phyloP scores from a whole-genome alignment of 1,284 basidiomycete species.

The Naganishia albida region DNA sequence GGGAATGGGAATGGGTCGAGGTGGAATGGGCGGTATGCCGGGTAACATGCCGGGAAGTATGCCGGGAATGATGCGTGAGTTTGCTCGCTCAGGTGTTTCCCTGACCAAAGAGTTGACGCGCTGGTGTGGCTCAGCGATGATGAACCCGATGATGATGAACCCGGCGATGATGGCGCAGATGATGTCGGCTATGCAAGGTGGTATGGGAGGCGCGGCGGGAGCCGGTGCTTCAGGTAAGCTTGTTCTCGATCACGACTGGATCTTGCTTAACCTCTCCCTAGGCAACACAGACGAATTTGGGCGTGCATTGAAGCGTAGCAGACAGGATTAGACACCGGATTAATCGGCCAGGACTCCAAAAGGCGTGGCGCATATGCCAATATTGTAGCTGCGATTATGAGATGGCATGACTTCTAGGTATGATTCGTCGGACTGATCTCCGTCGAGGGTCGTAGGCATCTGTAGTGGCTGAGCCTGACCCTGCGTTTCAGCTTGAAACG shows the following conservation, averaged over 20 bases:
- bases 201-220: constrained; percentile 43
- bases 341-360: too few species aligned
- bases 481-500: neutral
- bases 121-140: constrained; percentile 18
- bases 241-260: constrained; percentile 39
- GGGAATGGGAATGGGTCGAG: neutral
- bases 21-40: constrained; percentile 24
- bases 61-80: constrained; percentile 34
- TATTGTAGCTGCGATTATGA: neutral
- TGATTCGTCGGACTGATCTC: too few species aligned
- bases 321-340: constrained; percentile 28
- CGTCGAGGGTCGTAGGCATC: too few species aligned
- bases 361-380: neutral
- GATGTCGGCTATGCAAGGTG: constrained; percentile 38
- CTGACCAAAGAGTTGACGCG: neutral
- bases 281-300: constrained; percentile 32
- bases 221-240: constrained; percentile 34
- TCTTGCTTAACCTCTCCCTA: constrained; percentile 46
- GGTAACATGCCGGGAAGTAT: neutral
- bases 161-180: constrained; percentile 36
- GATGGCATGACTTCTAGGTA: neutral
- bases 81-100: neutral
- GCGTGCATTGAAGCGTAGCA: constrained; percentile 29
- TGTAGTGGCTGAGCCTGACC: too few species aligned
- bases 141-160: constrained; percentile 36